Conservation (phyloP, 2,329 filamentous ascomycete genomes). For the Aspergillus sojae region DNA sequence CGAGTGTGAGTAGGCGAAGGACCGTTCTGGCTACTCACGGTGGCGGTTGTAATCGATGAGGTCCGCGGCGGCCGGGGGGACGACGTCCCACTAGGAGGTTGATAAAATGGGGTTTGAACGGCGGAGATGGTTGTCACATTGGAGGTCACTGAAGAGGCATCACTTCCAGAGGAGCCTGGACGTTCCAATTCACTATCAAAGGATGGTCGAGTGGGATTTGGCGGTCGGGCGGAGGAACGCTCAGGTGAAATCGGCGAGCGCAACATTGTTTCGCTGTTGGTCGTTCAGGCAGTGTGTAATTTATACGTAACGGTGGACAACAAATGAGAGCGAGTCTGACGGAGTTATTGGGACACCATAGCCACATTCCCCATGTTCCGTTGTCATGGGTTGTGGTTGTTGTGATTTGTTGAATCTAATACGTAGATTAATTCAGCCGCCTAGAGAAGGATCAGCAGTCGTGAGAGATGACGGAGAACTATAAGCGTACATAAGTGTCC, state of each 20-base stretch:
- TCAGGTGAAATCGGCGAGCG: slow-evolving; percentile 27
- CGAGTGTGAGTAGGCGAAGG: slow-evolving; percentile 35
- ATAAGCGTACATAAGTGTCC: not conserved
- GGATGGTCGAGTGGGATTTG: slow-evolving; percentile 24
- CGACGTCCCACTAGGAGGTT: slow-evolving; percentile 9
- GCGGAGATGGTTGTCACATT: slow-evolving; percentile 48
- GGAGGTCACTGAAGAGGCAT: slow-evolving; percentile 49
- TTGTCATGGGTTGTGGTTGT: not conserved
- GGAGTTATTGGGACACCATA: not conserved
- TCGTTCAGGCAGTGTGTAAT: slow-evolving; percentile 2
- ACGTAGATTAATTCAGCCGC: not conserved
- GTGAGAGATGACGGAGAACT: slow-evolving; percentile 1
- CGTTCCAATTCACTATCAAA: slow-evolving; percentile 39
- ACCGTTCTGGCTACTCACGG: slow-evolving; percentile 38
- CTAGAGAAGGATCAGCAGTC: not conserved
- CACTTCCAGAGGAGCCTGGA: slow-evolving; percentile 49
- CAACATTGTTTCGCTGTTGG: slow-evolving; percentile 17
- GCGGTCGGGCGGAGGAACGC: slow-evolving; percentile 24
- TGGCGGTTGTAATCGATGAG: slow-evolving; percentile 28
- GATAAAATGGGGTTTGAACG: slow-evolving; percentile 28
- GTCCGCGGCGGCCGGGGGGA: slow-evolving; percentile 31
- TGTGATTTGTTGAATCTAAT: not conserved
- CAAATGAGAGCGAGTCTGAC: not conserved
- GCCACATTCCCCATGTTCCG: not conserved
- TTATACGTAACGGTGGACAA: slow-evolving; percentile 4